Percentiles rank a stretch among this genome's conserved stretches.
These are phyloP conservation scores for Aphanocladium album DNA, from an alignment of 2,329 filamentous ascomycete species.

Conservation along the genomic window DNA sequence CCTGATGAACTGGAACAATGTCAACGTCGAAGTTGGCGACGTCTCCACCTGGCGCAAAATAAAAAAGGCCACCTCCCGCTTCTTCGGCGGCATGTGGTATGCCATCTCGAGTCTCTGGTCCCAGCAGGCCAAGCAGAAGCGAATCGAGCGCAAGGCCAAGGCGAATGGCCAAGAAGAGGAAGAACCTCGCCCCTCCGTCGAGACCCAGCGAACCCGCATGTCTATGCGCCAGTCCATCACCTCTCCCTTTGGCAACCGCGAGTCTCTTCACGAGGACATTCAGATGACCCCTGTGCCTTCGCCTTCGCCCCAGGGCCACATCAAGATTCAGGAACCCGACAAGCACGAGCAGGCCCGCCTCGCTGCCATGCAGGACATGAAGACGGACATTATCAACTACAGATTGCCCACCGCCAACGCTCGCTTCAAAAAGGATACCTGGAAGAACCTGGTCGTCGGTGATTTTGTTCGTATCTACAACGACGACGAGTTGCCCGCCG, in stretches of 20 bases:
- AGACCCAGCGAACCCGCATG: slow-evolving; percentile 30
- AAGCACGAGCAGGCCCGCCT: slow-evolving; percentile 29
- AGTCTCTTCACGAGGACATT: slow-evolving; percentile 64
- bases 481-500: slow-evolving; percentile 90
- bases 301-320: slow-evolving; percentile 51
- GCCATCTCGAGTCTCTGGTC: slow-evolving; percentile 43
- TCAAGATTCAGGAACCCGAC: slow-evolving; percentile 36
- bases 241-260: slow-evolving; percentile 49
- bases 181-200: slow-evolving; percentile 57
- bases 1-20: slow-evolving; percentile 82
- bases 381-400: slow-evolving; percentile 65
- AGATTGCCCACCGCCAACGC: slow-evolving; percentile 62
- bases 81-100: slow-evolving; percentile 50
- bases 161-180: slow-evolving; percentile 29
- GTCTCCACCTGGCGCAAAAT: slow-evolving; percentile 79
- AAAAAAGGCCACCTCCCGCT: slow-evolving; percentile 78
- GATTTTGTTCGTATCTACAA: slow-evolving; percentile 97
- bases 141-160: slow-evolving; percentile 40
- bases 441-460: slow-evolving; percentile 93
- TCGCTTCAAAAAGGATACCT: slow-evolving; percentile 85
- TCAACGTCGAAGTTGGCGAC: slow-evolving; percentile 85
- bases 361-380: slow-evolving; percentile 39
- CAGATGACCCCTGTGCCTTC: slow-evolving; percentile 96
- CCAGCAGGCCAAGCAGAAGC: slow-evolving; percentile 45
- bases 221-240: slow-evolving; percentile 35